Evolutionary conservation across 75 land plant genomes (phyloP), one percentile per base, ranked within the genome.

Genomic region (Sequoia sempervirens): DNA sequence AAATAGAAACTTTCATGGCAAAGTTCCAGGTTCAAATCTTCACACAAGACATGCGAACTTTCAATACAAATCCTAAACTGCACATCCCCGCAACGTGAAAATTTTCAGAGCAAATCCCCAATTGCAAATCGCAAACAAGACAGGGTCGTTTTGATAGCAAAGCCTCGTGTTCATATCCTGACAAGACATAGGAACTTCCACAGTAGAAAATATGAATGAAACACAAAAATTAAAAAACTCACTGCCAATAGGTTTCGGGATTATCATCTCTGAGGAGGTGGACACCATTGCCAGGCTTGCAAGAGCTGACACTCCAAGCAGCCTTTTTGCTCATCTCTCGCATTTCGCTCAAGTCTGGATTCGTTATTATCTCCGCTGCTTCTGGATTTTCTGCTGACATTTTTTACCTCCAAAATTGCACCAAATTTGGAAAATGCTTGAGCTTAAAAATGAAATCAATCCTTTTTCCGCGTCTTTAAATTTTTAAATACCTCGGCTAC

Each of bases 291-390:
- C 98, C 96, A 1, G 95, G 93, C 84, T 97, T 96, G 90, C 89
- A 93, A 75, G 99, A 97, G 91, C 99, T 97, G 82, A 97, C 99
- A 85, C 94, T 96, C 99, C 96, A 97, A 34, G 96, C 96, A 26
- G 99, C 99, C 75, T 93, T 98, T 88, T 94, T 97, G 17, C 92
- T 96, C 88, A 97, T 93, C 87, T 97, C 99, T 45, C 96, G 80
- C 81, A 91, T 85, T 45, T 96, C 96, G 30, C 38, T 52, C 56
- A 52, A 15, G 1, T 81, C 64, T 3, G 82, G 82, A 38, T 81
- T 54, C 73, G 36, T 32, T 30, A 80, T 2, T 0, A 34, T 61
- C 23, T 81, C 61, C 12, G 54, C 82, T 30, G 34, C 82, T 17
- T 81, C 82, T 52, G 61, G 54, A 45, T 32, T 46, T 36, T 52